Evolutionary conservation across 805 yeast species (phyloP), one percentile per base, ranked within the genome.

Genomic region (Diddensiella transvaalensis): DNA sequence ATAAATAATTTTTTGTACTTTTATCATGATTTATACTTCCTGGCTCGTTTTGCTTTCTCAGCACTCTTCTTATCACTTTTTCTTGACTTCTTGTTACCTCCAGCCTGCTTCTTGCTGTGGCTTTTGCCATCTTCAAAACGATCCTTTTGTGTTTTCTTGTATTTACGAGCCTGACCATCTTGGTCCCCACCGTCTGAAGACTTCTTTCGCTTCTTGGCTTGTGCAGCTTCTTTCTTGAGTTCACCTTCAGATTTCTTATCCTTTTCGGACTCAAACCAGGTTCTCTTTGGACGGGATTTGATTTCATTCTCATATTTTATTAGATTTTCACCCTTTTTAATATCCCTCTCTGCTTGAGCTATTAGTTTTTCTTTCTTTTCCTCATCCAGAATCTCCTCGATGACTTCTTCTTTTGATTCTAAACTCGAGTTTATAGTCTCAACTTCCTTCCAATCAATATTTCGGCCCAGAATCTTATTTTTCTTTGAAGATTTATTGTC

Each of bases 321-420:
- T 64, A 93, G 59, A 66, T 93, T 93, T 60, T 85, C 85, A 48
- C 96, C 96, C 66, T 85, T 87, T 55, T 77, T 78, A 41, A 91
- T 67, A 64, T 93, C 93, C 85, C 88, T 84, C 71, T 93, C 99
- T 1, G 97, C 98, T 47, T 78, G 79, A 23, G 87, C 65, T 44
- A 91, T 73, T 64, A 88, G 95, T 68, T 91, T 91, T 58, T 87
- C 96, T 55, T 80, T 78, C 66, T 88, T 83, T 65, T 93, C 99
- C 65, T 91, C 97, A 3, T 75, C 83, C 48, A 89, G 67, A 47
- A 93, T 85, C 58, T 89, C 96, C 36, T 80, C 81, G 38, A 93
- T 74, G 1, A 76, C 71, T 1, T 72, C 80, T 18, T 71, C 65
- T 67, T 85, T 86, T 1, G 73, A 68, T 38, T 77, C 85, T 13